Evolutionary conservation across 345 rosid genomes (phyloP).

Genomic region (Cochlearia excelsa): DNA sequence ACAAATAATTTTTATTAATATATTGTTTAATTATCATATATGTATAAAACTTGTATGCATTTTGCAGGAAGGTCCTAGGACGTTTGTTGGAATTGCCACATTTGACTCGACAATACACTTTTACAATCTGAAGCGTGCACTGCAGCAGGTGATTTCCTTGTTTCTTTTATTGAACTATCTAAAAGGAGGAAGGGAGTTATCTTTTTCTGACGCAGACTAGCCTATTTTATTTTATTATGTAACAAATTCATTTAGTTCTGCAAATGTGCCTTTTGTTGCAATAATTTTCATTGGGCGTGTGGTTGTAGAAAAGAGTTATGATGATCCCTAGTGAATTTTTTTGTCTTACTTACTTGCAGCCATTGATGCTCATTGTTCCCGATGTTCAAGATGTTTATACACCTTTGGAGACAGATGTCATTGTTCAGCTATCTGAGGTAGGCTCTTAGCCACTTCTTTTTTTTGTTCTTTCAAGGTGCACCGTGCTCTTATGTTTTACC

Average conservation of each 20-base stretch:
- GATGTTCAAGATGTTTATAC: constrained; percentile 97
- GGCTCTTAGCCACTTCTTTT: constrained; percentile 25
- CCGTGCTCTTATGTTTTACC: not conserved
- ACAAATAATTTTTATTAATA: constrained; percentile 4
- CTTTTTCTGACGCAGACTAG: constrained; percentile 4
- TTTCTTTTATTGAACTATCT: constrained; percentile 11
- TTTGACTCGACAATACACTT: constrained; percentile 95
- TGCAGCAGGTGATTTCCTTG: constrained; percentile 65
- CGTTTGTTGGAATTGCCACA: constrained; percentile 96
- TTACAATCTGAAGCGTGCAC: constrained; percentile 90
- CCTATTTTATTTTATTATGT: not conserved
- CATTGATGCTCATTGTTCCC: constrained; percentile 97
- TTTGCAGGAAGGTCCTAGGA: constrained; percentile 94
- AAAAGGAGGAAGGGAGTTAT: not conserved
- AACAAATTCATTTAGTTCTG: not conserved
- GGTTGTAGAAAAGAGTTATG: not conserved
- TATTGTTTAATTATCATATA: not conserved
- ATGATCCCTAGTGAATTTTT: constrained; percentile 16
- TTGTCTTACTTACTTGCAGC: constrained; percentile 52
- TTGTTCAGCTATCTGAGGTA: constrained; percentile 93
- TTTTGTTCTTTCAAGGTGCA: constrained; percentile 7
- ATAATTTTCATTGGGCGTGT: constrained; percentile 6
- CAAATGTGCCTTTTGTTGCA: not conserved
- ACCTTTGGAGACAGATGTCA: constrained; percentile 83
- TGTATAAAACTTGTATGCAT: constrained; percentile 15